Base-by-base conservation (phyloP, 208 protist genomes). In the Trypanosoma grayi region DNA sequence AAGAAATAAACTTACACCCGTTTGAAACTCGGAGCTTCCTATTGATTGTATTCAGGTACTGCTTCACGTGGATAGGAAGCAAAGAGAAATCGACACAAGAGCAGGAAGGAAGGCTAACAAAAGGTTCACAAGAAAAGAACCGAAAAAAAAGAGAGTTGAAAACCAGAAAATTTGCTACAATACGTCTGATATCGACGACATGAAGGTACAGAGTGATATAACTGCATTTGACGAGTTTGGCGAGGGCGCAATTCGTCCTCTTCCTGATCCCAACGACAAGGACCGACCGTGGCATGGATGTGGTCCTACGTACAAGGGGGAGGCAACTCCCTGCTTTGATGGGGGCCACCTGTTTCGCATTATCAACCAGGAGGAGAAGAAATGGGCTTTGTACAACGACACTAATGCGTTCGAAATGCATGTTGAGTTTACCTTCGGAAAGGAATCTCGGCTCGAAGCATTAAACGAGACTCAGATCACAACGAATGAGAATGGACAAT, bases 361-460 rank as follows among this genome's bases (percentile, higher is more conserved):
- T 47, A 64, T 83, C 6, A 66, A 74, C 36, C 30, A 48, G 10
- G 69, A 80, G 39, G 70, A 77, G 18, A 57, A 73, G 18, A 83
- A 66, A 46, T 90, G 82, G 83, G 80, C 78, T 67, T 83, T 87
- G 46, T 90, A 89, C 70, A 93, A 93, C 44, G 87, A 93, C 67
- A 93, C 87, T 20, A 75, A 74, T 53, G 69, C 78, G 44, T 90
- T 76, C 53, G 48, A 89, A 47, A 88, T 93, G 75, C 37, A 39
- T 39, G 79, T 90, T 40, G 65, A 53, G 18, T 73, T 73, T 22
- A 47, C 54, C 20, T 93, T 90, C 60, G 65, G 60, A 28, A 44
- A 27, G 24, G 52, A 61, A 22, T 70, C 51, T 25, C 56, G 66
- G 24, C 53, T 73, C 44, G 56, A 60, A 9, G 33, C 60, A 1